Conservation (phyloP, 2,329 filamentous ascomycete genomes). For the Fusarium solani-melongenae region DNA sequence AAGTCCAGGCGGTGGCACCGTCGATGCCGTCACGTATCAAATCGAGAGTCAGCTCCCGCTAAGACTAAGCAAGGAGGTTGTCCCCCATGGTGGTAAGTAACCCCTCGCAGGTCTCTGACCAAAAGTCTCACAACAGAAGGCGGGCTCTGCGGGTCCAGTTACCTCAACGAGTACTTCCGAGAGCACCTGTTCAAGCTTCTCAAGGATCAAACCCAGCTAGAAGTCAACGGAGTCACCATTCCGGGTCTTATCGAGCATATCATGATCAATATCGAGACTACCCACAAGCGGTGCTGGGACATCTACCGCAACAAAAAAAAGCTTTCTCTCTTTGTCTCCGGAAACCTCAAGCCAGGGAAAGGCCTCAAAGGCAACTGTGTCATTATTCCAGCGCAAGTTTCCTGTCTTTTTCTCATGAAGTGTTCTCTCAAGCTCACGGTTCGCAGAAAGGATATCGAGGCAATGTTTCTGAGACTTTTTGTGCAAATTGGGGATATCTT, state of each 20-base stretch:
- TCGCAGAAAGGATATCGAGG: neutral
- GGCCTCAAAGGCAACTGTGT: neutral
- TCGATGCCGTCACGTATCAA: neutral
- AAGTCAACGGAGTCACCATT: neutral
- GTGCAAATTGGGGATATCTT: neutral
- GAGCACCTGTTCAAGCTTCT: neutral
- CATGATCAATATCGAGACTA: neutral
- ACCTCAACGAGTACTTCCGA: neutral
- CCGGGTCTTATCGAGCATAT: neutral
- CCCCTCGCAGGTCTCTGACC: neutral
- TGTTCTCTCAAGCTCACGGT: neutral
- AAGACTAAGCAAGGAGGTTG: neutral
- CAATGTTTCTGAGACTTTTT: neutral
- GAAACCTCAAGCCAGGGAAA: neutral
- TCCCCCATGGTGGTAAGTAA: neutral
- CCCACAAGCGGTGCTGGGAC: neutral
- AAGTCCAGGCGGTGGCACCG: neutral
- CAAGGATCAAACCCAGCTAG: neutral
- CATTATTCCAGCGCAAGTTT: neutral
- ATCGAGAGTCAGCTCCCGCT: neutral
- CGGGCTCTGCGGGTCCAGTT: slow-evolving; percentile 1
- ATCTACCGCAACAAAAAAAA: neutral
- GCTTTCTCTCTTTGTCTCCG: neutral
- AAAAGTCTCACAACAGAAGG: neutral
- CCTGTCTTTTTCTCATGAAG: too few species aligned